Base-by-base conservation (phyloP, 2,329 filamentous ascomycete genomes). In the Phaeosphaeriaceae sp. region DNA sequence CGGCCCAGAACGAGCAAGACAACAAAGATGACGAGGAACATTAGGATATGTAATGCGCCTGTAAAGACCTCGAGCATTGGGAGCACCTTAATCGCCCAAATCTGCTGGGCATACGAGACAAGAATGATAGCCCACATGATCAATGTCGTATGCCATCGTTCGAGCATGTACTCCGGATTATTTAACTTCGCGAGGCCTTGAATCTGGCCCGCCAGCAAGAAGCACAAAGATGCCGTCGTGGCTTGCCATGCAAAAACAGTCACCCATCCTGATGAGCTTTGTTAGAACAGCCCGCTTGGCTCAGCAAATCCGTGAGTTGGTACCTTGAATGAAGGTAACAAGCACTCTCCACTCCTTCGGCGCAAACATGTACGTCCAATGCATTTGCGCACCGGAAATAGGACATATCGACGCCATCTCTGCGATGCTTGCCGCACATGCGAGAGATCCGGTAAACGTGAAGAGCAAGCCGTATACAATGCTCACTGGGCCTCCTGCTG, bases 101-200 rank as follows among this genome's bases (percentile, higher is more conserved):
- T n/a, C 3, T 48, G 22, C 46, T 48, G 46, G 17, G 31, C 13
- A 33, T 20, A 36, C 13, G 25, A 17, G 19, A 20, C 57, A 1
- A 71, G 13, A 2, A 75, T 67, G 19, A 81, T 65, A 0, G 77
- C 79, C 58, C 78, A 81, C 52, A 77, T 74, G 2, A 84, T 63
- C 1, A 84, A 69, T 0, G 82, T 83, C 1, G 73, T 78, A 49
- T 84, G 82, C 80, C 80, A 84, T n/a, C 69, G 58, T 50, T 79
- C 55, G 0, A 67, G 54, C 1, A 65, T 45, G 58, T 81, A 80
- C 1, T 56, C 58, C 1, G 61, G 56, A n/a, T 79, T 55, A 24
- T 75, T 79, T n/a, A 82, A 61, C n/a, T 56, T 58, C 11, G 58
- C 42, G 6, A 66, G 47, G 1, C 58, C 61, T 36, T 60, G 56